A percentile compares a stretch with the other conserved stretches of the same genome.
These are phyloP conservation scores for Paracorniculantispora psalliotae DNA, from an alignment of 2,329 filamentous ascomycete genomes.

Conservation along the genomic window DNA sequence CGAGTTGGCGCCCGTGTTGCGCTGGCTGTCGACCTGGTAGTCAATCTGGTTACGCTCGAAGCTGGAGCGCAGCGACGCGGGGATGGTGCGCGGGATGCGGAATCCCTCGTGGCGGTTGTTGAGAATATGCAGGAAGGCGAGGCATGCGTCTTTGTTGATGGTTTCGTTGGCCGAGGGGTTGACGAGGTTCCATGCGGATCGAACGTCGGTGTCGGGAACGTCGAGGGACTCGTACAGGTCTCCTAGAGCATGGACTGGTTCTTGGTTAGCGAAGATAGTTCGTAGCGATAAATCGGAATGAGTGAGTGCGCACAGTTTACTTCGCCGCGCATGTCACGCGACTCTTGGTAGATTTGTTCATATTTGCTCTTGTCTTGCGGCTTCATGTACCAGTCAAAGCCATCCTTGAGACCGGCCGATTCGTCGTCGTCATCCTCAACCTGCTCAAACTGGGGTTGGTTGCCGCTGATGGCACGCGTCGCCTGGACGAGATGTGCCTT, in stretches of 20 bases:
- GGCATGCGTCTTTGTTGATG: slow-evolving; percentile 90
- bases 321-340: slow-evolving; percentile 81
- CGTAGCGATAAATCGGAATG: not conserved
- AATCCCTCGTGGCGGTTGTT: slow-evolving; percentile 94
- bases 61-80: slow-evolving; percentile 80
- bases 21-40: slow-evolving; percentile 81
- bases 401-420: slow-evolving; percentile 80
- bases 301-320: slow-evolving; percentile 58
- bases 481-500: slow-evolving; percentile 89
- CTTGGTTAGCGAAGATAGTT: slow-evolving; percentile 1
- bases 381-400: slow-evolving; percentile 99
- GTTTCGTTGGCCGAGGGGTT: slow-evolving; percentile 79
- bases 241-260: slow-evolving; percentile 66
- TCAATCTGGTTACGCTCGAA: slow-evolving; percentile 97
- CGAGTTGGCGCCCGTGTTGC: slow-evolving; percentile 52
- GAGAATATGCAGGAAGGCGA: slow-evolving; percentile 94
- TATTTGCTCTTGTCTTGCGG: slow-evolving; percentile 89
- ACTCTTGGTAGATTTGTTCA: slow-evolving; percentile 94
- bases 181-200: slow-evolving; percentile 93
- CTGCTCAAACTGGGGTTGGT: slow-evolving; percentile 76
- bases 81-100: slow-evolving; percentile 86
- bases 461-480: slow-evolving; percentile 70
- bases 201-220: slow-evolving; percentile 71
- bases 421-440: slow-evolving; percentile 75
- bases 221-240: slow-evolving; percentile 80